Evolutionary conservation across 225 moss, liverwort and hornwort genomes (phyloP), one percentile per base, ranked within the genome.

Genomic region (Lunularia cruciata): DNA sequence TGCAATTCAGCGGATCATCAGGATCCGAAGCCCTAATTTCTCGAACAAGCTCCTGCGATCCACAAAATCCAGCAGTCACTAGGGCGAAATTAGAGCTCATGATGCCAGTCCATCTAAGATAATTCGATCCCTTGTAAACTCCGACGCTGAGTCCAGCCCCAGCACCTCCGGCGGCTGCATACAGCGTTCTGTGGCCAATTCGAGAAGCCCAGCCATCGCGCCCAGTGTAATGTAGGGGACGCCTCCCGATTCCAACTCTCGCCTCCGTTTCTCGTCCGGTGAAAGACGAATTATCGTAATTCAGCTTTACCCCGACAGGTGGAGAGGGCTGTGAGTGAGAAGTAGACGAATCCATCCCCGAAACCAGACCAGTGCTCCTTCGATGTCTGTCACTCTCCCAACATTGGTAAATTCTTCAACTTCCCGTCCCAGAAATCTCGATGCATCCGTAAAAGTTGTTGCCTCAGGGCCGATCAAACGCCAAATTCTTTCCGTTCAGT

Each of bases 21-120:
- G 96, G 89, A 73, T 88, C 85, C 35, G 90, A 79, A 57, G 93
- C 92, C 75, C 93, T 90, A 63, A 98, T 78, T 78, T 98, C 96
- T 78, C 96, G 86, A 57, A 90, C 86, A 32, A 93, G 73, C 75
- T 98, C 96, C 79, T 91, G 90, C 22, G 90, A 87, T 63, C 85
- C 90, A 56, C 87, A 81, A 66, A 93, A 89, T 73, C 88, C 85
- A 46, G 83, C 66, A 38, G 87, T 83, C 28, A 84, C 89, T 56
- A 98, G 51, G n/a, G 90, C 76, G 52, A 79, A 89, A 76, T 93
- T 98, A 58, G 82, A 68, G 65, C 87, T 82, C 81, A 89, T 85
- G 32, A 76, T 68, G 52, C 82, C 76, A 66, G 83, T 83, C 46
- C 83, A 83, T 47, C 85, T 81, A 58, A 83, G 63, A 63, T 78